phyloP scores from a whole-genome alignment of 768 basidiomycete species.

The Collybia sp. region DNA sequence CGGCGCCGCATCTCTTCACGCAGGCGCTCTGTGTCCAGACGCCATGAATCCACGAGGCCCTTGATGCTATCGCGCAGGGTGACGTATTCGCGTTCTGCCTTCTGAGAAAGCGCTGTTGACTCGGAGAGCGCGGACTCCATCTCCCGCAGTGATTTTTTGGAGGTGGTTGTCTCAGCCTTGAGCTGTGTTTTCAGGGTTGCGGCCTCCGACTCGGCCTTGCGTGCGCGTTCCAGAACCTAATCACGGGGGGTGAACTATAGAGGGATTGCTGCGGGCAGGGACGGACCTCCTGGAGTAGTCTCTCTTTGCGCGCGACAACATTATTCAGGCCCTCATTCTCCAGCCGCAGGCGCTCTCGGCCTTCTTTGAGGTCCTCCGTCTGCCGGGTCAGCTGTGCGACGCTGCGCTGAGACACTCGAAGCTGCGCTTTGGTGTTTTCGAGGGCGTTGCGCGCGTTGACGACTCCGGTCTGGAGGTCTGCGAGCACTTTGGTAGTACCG shows the following conservation, averaged over 20 bases:
- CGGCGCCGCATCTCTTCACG: slow-evolving; percentile 70
- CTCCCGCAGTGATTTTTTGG: slow-evolving; percentile 74
- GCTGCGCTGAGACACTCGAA: slow-evolving; percentile 74
- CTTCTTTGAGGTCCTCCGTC: slow-evolving; percentile 87
- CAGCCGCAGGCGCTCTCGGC: slow-evolving; percentile 70
- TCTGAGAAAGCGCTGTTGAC: slow-evolving; percentile 72
- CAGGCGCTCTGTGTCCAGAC: slow-evolving; percentile 65
- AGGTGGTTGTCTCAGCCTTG: slow-evolving; percentile 64
- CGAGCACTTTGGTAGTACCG: slow-evolving; percentile 83
- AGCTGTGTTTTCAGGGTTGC: slow-evolving; percentile 62
- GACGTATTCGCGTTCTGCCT: slow-evolving; percentile 79
- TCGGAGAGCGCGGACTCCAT: slow-evolving; percentile 75
- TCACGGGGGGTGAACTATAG: not conserved
- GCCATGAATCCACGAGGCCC: slow-evolving; percentile 67
- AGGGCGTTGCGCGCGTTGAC: slow-evolving; percentile 73
- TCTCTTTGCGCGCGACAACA: slow-evolving; percentile 83
- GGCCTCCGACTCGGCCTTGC: slow-evolving; percentile 81
- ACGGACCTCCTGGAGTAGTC: slow-evolving; percentile 77
- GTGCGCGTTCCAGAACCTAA: slow-evolving; percentile 77
- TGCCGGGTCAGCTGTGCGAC: slow-evolving; percentile 83
- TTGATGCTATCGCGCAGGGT: slow-evolving; percentile 76
- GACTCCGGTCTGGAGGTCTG: slow-evolving; percentile 83
- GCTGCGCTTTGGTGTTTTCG: slow-evolving; percentile 82
- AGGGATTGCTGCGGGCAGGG: slow-evolving; percentile 3
- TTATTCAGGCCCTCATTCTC: slow-evolving; percentile 90